phyloP scores from a whole-genome alignment of 495 filamentous ascomycete genomes.

The Hypoxylon perforatum region DNA sequence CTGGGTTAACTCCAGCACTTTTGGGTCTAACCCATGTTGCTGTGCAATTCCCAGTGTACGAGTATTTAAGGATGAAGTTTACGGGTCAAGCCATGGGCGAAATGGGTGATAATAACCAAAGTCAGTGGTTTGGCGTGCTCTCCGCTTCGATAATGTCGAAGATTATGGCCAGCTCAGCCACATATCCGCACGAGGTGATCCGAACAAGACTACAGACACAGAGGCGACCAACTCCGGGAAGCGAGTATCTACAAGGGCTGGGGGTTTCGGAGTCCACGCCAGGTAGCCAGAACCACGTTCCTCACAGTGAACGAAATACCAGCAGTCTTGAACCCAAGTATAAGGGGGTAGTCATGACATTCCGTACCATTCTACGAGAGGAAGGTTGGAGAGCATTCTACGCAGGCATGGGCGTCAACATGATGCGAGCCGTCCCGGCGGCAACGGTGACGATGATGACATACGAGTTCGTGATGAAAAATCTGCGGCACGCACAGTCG shows the following conservation, averaged over 20 bases:
- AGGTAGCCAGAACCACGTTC: slow-evolving; percentile 44
- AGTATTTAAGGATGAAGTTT: slow-evolving; percentile 90
- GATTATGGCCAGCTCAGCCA: slow-evolving; percentile 91
- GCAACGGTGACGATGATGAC: slow-evolving; percentile 98
- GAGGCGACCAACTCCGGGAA: slow-evolving; percentile 67
- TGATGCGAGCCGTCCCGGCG: slow-evolving; percentile 93
- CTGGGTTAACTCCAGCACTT: slow-evolving; percentile 90
- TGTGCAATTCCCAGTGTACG: slow-evolving; percentile 96
- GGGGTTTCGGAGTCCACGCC: slow-evolving; percentile 50
- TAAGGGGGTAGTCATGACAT: slow-evolving; percentile 82
- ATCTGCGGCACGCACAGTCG: slow-evolving; percentile 50
- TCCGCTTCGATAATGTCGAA: slow-evolving; percentile 95
- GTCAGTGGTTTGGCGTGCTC: slow-evolving; percentile 74
- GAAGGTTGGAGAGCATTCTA: slow-evolving; percentile 98
- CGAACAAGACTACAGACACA: slow-evolving; percentile 91
- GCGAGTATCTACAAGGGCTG: slow-evolving; percentile 73
- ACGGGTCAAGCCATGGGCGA: slow-evolving; percentile 88
- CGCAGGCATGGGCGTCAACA: slow-evolving; percentile 96
- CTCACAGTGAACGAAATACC: slow-evolving; percentile 35
- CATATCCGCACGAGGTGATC: slow-evolving; percentile 97
- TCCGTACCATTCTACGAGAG: slow-evolving; percentile 83
- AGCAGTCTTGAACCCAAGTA: slow-evolving; percentile 70
- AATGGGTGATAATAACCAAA: slow-evolving; percentile 47
- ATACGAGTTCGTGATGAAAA: slow-evolving; percentile 85
- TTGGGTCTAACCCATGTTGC: slow-evolving; percentile 95